Base-by-base conservation (phyloP, 129 eudicot genomes). In the Tanacetum coccineum region DNA sequence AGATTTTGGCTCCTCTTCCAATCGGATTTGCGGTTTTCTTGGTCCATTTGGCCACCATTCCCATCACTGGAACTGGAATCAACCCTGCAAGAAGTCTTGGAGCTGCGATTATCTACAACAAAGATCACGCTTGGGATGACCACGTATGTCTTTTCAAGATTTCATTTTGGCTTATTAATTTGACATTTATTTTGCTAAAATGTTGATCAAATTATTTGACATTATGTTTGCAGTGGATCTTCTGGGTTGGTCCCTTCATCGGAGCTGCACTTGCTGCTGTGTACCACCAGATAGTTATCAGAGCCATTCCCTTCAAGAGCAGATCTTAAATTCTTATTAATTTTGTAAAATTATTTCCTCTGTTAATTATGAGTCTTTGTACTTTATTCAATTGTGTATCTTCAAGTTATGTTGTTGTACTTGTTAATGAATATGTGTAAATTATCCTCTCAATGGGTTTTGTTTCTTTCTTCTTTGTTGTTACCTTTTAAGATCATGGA, bases 71-170 rank as follows among this genome's bases (percentile, higher is more conserved):
- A 69, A 85, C 90, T n/a, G 91, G 91, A 18, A 85, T 85, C 46
- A 85, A 85, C 80, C 92, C 92, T 62, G 87, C 92, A 39, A 73
- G 92, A 26, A 85, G 92, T 75, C 92, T 85, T 52, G 87, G 92
- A 21, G 87, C 92, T 57, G 92, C 92, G 14, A 80, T 85, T 18
- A 68, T 85, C 62, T 85, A 76, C 85, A 85, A 85, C 92, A 85
- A 71, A 44, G 80, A 44, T 49, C 83, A 80, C 54, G 87, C 92
- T 30, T 85, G 92, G 92, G 85, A 85, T 77, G 92, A 82, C 67
- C 92, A 82, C 12, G 91, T 81, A 74, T 13, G 81, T 21, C 13
- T 15, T 54, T 54, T 53, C 25, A 18, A 46, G 49, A 73, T 63
- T 57, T 22, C 0, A 6, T 42, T 74, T 68, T 49, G 46, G 66